Evolutionary conservation across 2,329 filamentous ascomycete genomes (phyloP), one percentile per base, ranked within the genome.

Genomic region (Teratosphaeria gauchensis): DNA sequence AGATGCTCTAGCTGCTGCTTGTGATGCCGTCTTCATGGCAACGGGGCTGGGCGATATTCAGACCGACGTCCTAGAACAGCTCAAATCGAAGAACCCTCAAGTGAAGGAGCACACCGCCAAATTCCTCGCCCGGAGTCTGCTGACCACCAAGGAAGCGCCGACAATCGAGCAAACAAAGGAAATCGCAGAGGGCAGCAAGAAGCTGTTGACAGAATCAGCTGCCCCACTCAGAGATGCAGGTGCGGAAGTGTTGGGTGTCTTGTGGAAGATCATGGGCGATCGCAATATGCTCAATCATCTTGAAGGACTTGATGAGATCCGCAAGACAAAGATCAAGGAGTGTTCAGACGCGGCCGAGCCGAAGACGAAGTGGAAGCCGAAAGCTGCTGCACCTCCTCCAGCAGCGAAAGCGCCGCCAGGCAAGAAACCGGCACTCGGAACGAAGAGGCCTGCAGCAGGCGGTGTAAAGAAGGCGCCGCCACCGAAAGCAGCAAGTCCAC

Each of bases 201-300:
- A 96, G 73, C 78, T 97, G 7, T 80, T 99, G 16, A 87, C 92
- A 0, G 94, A 99, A 71, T 92, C 90, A 0, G 92, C 86, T 65
- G 92, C 95, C 66, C 86, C 82, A 2, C 84, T 95, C 60, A 85
- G 94, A 74, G 87, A 92, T 54, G 91, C 90, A 32, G 94, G 92
- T 72, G 92, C 92, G 14, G 94, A 99, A 73, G 86, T 94, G 35
- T 78, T 99, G 2, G 94, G 95, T 63, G 96, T 92, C 0, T 75
- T 99, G 55, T 97, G 96, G 94, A 99, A 97, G 77, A 97, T 99
- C 58, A 89, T 97, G 77, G 92, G 94, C 51, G 95, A 99, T 74
- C 85, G 94, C 59, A 89, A 89, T 56, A 99, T 99, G 94, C 90
- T 88, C 51, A 88, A 90, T 8, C 89, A 95, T 71, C 77, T 99